A percentile compares a stretch with the other conserved stretches of the same genome.
Evolutionary conservation across 2,329 filamentous ascomycete species (phyloP).

Genomic region (Lachnellula suecica): DNA sequence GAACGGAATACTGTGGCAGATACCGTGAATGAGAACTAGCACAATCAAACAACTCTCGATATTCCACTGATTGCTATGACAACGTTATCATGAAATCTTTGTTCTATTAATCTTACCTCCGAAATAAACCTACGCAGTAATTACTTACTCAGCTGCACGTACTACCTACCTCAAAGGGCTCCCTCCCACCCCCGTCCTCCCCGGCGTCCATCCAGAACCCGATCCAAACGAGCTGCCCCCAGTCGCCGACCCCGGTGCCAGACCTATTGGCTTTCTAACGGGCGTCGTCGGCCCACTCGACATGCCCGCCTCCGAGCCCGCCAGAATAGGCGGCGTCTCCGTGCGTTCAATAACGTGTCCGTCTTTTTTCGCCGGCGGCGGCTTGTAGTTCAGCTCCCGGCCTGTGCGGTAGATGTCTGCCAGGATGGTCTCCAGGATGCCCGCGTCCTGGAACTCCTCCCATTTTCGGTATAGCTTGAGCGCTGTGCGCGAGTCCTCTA

Average conservation of each 20-base stretch:
- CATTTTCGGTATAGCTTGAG: slow-evolving; percentile 88
- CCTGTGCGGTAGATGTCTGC: slow-evolving; percentile 79
- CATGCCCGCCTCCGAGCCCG: slow-evolving; percentile 32
- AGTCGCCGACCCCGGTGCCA: slow-evolving; percentile 31
- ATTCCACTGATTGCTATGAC: no score
- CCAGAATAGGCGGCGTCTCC: slow-evolving; percentile 53
- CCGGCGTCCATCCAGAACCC: slow-evolving; percentile 42
- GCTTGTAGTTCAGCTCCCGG: slow-evolving; percentile 56
- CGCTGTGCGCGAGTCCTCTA: slow-evolving; percentile 91
- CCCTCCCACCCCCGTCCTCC: slow-evolving; percentile 37
- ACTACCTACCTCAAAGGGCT: slow-evolving; percentile 23
- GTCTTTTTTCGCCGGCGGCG: slow-evolving; percentile 47
- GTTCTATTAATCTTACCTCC: no score
- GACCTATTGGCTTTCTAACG: slow-evolving; percentile 38
- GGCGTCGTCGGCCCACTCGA: slow-evolving; percentile 47
- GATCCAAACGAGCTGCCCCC: slow-evolving; percentile 35
- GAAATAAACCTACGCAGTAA: no score
- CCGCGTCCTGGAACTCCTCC: slow-evolving; percentile 83
- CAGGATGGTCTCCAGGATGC: slow-evolving; percentile 78
- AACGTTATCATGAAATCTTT: no score
- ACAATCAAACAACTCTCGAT: no score
- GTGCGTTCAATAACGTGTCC: slow-evolving; percentile 44
- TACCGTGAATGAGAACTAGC: no score
- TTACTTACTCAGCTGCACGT: no score
- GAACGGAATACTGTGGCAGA: no score